A percentile compares a stretch with the other conserved stretches of the same genome.
Evolutionary conservation across 2,329 filamentous ascomycete species (phyloP).

Genomic region (Daldinia eschscholtzii): DNA sequence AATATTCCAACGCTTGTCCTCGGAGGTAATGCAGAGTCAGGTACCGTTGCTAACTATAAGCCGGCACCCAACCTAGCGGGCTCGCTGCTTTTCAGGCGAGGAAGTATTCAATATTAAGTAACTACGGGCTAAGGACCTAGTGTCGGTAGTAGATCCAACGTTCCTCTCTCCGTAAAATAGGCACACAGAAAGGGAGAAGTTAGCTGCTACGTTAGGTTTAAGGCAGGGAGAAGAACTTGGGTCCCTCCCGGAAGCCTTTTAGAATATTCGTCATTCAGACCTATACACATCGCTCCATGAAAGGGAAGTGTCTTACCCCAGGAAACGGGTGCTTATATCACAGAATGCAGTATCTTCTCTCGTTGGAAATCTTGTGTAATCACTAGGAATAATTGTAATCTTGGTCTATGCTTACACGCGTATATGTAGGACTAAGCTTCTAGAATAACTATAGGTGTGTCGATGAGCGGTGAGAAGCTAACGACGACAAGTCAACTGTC

Average conservation of each 20-base stretch:
- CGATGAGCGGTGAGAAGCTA: not conserved
- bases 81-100: slow-evolving; percentile 49
- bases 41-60: slow-evolving; percentile 42
- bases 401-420: slow-evolving; percentile 6
- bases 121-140: slow-evolving; percentile 17
- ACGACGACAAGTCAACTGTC: not conserved
- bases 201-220: not conserved
- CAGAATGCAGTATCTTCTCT: not conserved
- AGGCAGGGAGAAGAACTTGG: not conserved
- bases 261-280: not conserved
- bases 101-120: slow-evolving; percentile 50
- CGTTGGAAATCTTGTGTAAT: not conserved
- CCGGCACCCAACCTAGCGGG: slow-evolving; percentile 44
- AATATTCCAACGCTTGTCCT: slow-evolving; percentile 70
- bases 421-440: slow-evolving; percentile 8
- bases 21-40: slow-evolving; percentile 40
- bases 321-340: not conserved
- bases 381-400: not conserved
- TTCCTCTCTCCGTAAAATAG: not conserved
- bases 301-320: not conserved
- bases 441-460: not conserved
- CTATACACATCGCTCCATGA: not conserved
- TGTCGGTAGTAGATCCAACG: slow-evolving; percentile 9
- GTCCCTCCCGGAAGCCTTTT: slow-evolving; percentile 6
- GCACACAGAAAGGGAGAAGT: too few species aligned